Base-by-base conservation (phyloP, 768 basidiomycete species). In the Trametes villosa region DNA sequence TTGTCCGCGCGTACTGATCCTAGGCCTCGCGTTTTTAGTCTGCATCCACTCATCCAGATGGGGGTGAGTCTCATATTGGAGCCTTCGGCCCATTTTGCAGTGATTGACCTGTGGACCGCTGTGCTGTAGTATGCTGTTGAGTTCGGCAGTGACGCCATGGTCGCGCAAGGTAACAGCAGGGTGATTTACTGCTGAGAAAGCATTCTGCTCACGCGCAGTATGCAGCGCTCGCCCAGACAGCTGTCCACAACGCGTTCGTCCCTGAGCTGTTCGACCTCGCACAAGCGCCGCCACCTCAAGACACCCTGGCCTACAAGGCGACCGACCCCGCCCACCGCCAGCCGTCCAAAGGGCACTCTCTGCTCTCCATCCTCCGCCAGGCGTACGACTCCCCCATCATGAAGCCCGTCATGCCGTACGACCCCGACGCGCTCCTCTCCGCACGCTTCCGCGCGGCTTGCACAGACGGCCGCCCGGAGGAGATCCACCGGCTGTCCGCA, bases 11-110 rank as follows among this genome's bases (percentile, higher is more conserved):
- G n/a, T n/a, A n/a, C n/a, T n/a, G n/a, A n/a, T n/a, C n/a, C n/a
- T n/a, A n/a, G n/a, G n/a, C n/a, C n/a, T n/a, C n/a, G n/a, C n/a
- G 9, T 40, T 18, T 12, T 59, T 20, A 86, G 84, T 4, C 58
- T 81, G 13, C 86, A 87, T 70, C 83, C 84, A 0, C 69, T 84
- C 48, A 87, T 87, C 48, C 80, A 82, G 64, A 71, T 79, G n/a
- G 86, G 85, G 41, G 84, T 85, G 67, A 44, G 80, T 77, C 9
- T 55, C 34, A 24, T 17, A 8, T n/a, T 13, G n/a, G n/a, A n/a
- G n/a, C n/a, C n/a, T n/a, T n/a, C n/a, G n/a, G n/a, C n/a, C n/a
- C n/a, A n/a, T n/a, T n/a, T n/a, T n/a, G n/a, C n/a, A n/a, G n/a
- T n/a, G n/a, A n/a, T n/a, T n/a, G n/a, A n/a, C n/a, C n/a, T n/a